These are phyloP conservation scores for Diaporthe nobilis DNA, from an alignment of 2,329 filamentous ascomycete species.

Conservation along the genomic window DNA sequence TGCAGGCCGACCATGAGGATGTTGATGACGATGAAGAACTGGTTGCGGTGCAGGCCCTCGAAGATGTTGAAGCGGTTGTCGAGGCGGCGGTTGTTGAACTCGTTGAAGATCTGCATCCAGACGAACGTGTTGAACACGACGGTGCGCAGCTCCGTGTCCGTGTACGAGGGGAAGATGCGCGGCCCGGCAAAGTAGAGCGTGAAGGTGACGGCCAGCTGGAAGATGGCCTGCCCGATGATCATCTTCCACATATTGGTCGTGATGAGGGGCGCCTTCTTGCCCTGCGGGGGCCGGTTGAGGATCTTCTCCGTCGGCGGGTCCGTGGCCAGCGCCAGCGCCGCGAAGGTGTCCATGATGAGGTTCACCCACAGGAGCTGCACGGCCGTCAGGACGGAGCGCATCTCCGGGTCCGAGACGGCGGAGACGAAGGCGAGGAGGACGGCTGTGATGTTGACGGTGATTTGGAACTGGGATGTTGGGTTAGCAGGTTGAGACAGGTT, in stretches of 20 bases:
- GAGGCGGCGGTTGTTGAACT: constrained; percentile 75
- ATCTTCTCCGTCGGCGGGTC: constrained; percentile 72
- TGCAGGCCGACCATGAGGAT: constrained; percentile 70
- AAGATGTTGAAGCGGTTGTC: constrained; percentile 75
- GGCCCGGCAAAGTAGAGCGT: constrained; percentile 73
- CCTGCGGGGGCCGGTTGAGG: constrained; percentile 66
- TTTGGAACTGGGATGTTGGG: constrained; percentile 64
- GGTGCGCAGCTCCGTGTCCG: constrained; percentile 60
- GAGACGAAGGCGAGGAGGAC: constrained; percentile 76
- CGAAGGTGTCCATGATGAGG: constrained; percentile 79
- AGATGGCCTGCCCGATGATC: constrained; percentile 73
- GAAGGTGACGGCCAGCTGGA: constrained; percentile 71
- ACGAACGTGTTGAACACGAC: constrained; percentile 80
- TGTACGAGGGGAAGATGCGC: constrained; percentile 66
- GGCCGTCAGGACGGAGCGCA: constrained; percentile 73
- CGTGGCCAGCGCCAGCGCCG: constrained; percentile 75
- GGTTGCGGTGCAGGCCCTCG: constrained; percentile 68
- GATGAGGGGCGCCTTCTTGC: constrained; percentile 80
- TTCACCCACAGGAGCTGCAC: constrained; percentile 80
- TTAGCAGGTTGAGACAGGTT: not conserved
- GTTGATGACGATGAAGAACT: constrained; percentile 71
- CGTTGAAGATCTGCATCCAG: constrained; percentile 81
- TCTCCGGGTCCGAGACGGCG: constrained; percentile 68
- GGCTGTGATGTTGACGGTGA: constrained; percentile 80
- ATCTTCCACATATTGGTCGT: constrained; percentile 79